These are phyloP conservation scores for Xylaria sp. DNA, from an alignment of 2,329 filamentous ascomycete species.

Conservation along the genomic window DNA sequence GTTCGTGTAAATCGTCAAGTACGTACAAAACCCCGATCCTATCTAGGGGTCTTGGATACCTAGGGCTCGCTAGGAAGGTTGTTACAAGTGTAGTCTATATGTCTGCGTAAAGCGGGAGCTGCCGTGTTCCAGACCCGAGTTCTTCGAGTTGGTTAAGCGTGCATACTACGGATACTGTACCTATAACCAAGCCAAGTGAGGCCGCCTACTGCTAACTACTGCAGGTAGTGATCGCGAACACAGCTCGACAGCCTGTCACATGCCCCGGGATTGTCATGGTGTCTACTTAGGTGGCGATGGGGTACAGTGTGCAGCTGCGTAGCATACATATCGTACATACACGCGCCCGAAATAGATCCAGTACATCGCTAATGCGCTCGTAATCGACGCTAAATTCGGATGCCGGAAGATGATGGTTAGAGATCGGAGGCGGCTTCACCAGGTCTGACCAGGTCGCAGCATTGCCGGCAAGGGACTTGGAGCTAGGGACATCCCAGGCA, in stretches of 20 bases:
- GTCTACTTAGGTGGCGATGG: not conserved
- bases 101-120: not conserved
- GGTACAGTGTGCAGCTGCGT: constrained; percentile 3
- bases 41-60: no score
- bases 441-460: constrained; percentile 3
- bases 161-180: not conserved
- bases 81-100: not conserved
- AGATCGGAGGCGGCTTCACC: constrained; percentile 22
- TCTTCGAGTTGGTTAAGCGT: not conserved
- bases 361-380: constrained; percentile 26
- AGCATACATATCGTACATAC: constrained; percentile 9
- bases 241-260: constrained; percentile 15
- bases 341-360: constrained; percentile 25
- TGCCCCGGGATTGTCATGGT: not conserved
- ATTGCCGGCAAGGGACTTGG: not conserved
- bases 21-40: not conserved
- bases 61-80: no score
- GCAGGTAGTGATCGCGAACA: not conserved
- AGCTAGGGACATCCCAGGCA: constrained; percentile 17
- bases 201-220: not conserved
- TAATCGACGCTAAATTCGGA: constrained; percentile 35
- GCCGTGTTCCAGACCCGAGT: no score
- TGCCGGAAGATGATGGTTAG: constrained; percentile 24
- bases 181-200: not conserved
- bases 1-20: not conserved